Conservation (phyloP, 257 asterid species). For the Solanum ossicruentum region DNA sequence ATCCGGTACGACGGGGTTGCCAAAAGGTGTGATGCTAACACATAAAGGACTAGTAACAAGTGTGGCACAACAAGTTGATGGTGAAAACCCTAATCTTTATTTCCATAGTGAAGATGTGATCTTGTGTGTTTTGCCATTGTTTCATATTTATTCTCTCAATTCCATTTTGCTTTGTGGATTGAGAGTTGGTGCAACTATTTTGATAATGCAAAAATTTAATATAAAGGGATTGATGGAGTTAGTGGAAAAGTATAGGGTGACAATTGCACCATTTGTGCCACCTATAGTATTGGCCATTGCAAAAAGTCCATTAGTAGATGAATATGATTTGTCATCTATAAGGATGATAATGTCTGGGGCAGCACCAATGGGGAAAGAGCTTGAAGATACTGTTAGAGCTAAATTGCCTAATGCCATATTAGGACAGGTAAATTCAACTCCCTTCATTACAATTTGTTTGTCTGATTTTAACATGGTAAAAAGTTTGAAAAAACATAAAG, state of each 20-base stretch:
- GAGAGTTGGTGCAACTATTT: slow-evolving; percentile 24
- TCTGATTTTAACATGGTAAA: too few species aligned
- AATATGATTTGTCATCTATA: slow-evolving; percentile 18
- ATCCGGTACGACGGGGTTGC: slow-evolving; percentile 27
- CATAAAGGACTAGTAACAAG: slow-evolving; percentile 24
- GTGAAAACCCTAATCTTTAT: slow-evolving; percentile 24
- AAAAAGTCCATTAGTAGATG: slow-evolving; percentile 10
- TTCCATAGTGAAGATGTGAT: slow-evolving; percentile 21
- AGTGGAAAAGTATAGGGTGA: slow-evolving; percentile 16
- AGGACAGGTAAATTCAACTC: slow-evolving; percentile 18
- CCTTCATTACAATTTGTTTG: too few species aligned
- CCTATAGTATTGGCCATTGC: slow-evolving; percentile 27
- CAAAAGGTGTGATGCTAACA: slow-evolving; percentile 27
- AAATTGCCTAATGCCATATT: slow-evolving; percentile 25
- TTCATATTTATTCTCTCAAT: slow-evolving; percentile 21
- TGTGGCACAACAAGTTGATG: slow-evolving; percentile 30
- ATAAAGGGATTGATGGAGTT: slow-evolving; percentile 13
- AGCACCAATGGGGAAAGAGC: slow-evolving; percentile 33
- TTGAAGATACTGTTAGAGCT: slow-evolving; percentile 23
- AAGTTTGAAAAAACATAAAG: too few species aligned
- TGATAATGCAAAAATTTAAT: slow-evolving; percentile 25
- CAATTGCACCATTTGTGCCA: slow-evolving; percentile 29
- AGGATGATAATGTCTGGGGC: slow-evolving; percentile 29
- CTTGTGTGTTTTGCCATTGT: slow-evolving; percentile 25
- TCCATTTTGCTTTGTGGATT: slow-evolving; percentile 20